Conservation (phyloP, 495 filamentous ascomycete species). For the Penicillium pulvis region DNA sequence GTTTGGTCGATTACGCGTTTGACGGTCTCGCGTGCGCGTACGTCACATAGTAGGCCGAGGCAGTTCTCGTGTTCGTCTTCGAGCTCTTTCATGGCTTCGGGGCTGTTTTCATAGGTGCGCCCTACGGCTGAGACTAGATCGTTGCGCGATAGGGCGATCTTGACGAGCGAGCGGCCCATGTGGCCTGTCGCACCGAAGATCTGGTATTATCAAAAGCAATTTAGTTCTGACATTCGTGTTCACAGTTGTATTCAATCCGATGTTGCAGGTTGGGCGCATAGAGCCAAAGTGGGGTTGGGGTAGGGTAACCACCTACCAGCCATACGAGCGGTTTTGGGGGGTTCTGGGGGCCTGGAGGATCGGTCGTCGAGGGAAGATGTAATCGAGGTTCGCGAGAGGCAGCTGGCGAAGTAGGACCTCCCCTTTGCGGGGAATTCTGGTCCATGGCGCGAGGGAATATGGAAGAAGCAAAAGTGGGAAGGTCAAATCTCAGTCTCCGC, state of each 20-base stretch:
- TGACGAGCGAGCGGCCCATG: constrained; percentile 88
- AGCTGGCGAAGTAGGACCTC: constrained; percentile 26
- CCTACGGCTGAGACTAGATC: constrained; percentile 91
- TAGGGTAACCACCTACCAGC: constrained; percentile 59
- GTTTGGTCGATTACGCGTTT: constrained; percentile 66
- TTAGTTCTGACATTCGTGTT: constrained; percentile 9
- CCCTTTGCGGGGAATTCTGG: constrained; percentile 34
- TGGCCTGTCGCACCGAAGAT: constrained; percentile 96
- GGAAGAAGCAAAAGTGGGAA: constrained; percentile 1
- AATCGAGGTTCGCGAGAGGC: constrained; percentile 45
- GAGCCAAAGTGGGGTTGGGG: constrained; percentile 5
- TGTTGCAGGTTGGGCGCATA: neutral
- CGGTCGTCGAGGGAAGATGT: constrained; percentile 73
- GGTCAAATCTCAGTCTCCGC: constrained; percentile 11
- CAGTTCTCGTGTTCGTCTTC: constrained; percentile 60
- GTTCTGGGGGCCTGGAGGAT: constrained; percentile 73
- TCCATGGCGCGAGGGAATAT: constrained; percentile 30
- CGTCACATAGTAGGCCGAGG: constrained; percentile 83
- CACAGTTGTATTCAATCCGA: neutral
- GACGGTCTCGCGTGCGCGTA: constrained; percentile 79
- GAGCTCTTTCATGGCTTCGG: constrained; percentile 64
- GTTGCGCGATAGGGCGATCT: constrained; percentile 73
- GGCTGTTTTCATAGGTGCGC: constrained; percentile 76
- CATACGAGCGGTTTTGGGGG: constrained; percentile 76
- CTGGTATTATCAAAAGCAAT: constrained; percentile 37